Evolutionary conservation across 2,329 filamentous ascomycete genomes (phyloP).

Genomic region (Talaromyces piceae): DNA sequence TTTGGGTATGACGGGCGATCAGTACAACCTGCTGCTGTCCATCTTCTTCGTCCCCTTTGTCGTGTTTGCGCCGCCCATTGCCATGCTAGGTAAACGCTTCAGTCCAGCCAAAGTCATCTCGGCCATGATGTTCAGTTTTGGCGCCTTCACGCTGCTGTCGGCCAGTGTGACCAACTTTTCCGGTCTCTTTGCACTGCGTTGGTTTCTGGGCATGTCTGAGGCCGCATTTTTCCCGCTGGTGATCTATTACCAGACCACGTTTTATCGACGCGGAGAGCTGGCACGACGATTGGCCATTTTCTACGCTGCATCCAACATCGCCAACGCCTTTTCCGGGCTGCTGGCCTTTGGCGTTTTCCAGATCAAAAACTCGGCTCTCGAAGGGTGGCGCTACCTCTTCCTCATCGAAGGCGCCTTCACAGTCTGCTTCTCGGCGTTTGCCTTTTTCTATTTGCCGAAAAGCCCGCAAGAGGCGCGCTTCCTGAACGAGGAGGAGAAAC

Average conservation of each 20-base stretch:
- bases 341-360: slow-evolving; percentile 57
- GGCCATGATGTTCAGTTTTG: slow-evolving; percentile 62
- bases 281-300: slow-evolving; percentile 64
- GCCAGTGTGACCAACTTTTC: slow-evolving; percentile 53
- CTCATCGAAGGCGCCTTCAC: slow-evolving; percentile 54
- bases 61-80: slow-evolving; percentile 58
- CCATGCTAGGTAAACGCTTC: slow-evolving; percentile 61
- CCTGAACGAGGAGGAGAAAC: slow-evolving; percentile 57
- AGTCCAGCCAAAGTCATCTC: slow-evolving; percentile 58
- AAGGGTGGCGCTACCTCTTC: slow-evolving; percentile 48
- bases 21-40: slow-evolving; percentile 62
- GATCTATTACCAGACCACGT: slow-evolving; percentile 57
- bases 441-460: slow-evolving; percentile 61
- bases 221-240: slow-evolving; percentile 63
- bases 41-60: slow-evolving; percentile 74
- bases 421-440: slow-evolving; percentile 55
- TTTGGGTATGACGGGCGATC: slow-evolving; percentile 52
- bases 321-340: slow-evolving; percentile 57
- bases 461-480: slow-evolving; percentile 59
- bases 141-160: slow-evolving; percentile 55
- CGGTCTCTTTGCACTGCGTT: slow-evolving; percentile 59
- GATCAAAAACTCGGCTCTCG: slow-evolving; percentile 42
- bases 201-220: slow-evolving; percentile 64
- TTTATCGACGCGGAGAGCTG: slow-evolving; percentile 65
- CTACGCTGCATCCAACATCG: slow-evolving; percentile 69